A percentile compares a stretch with the other conserved stretches of the same genome.
Evolutionary conservation across 495 filamentous ascomycete genomes (phyloP).

Genomic region (Lophiostoma macrostomum): DNA sequence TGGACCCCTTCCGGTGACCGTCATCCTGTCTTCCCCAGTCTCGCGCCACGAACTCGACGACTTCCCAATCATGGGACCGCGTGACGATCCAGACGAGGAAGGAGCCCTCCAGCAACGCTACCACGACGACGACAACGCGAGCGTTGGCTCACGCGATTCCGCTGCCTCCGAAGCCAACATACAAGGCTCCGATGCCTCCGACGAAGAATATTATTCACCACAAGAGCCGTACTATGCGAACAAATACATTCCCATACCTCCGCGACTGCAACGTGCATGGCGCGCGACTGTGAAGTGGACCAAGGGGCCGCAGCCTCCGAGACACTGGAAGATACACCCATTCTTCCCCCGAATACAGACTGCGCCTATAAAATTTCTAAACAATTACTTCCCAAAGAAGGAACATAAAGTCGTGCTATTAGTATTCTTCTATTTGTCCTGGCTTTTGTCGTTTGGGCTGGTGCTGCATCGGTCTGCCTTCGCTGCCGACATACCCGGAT

Average conservation of each 20-base stretch:
- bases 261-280: conserved; percentile 32
- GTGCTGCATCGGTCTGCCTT: conserved; percentile 43
- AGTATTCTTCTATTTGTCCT: conserved; percentile 39
- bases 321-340: conserved; percentile 41
- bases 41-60: conserved; percentile 29
- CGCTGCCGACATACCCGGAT: conserved; percentile 38
- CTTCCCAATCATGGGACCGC: conserved; percentile 16
- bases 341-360: conserved; percentile 40
- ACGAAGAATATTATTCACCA: conserved; percentile 26
- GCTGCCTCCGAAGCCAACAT: conserved; percentile 23
- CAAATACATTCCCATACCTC: conserved; percentile 37
- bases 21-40: conserved; percentile 18
- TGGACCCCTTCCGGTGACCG: conserved; percentile 1
- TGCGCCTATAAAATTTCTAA: conserved; percentile 39
- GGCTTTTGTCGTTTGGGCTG: conserved; percentile 40
- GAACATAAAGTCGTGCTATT: conserved; percentile 39
- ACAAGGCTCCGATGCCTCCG: conserved; percentile 29
- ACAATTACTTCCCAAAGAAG: conserved; percentile 42
- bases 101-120: conserved; percentile 27
- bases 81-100: conserved; percentile 14
- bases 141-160: conserved; percentile 18
- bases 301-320: conserved; percentile 43
- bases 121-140: conserved; percentile 26
- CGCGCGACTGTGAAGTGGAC: conserved; percentile 37
- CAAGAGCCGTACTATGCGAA: conserved; percentile 23